Conservation (phyloP, 805 yeast genomes). For the Saccharomycopsis schoenii region DNA sequence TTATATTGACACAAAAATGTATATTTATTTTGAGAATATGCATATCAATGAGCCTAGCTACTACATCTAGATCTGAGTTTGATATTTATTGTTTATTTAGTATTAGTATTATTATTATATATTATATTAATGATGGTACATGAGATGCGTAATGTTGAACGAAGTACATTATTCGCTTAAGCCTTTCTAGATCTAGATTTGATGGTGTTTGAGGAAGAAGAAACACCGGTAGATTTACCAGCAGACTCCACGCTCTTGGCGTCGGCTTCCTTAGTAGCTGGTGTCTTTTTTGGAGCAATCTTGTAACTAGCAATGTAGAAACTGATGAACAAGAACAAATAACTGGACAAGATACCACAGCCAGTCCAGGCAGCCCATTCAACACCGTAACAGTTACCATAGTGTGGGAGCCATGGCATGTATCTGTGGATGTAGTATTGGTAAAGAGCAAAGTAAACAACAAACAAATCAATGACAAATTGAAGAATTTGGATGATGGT, state of each 20-base stretch:
- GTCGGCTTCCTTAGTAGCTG: constrained; percentile 17
- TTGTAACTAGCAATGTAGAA: constrained; percentile 86
- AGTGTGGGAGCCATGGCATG: constrained; percentile 58
- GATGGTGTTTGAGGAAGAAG: constrained; percentile 1
- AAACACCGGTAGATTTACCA: constrained; percentile 19
- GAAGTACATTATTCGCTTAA: background rate
- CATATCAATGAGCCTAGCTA: too few relatives aligned
- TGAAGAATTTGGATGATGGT: constrained; percentile 93
- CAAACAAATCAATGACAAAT: constrained; percentile 78
- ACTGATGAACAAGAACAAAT: constrained; percentile 81
- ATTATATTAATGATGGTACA: background rate
- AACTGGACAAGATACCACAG: constrained; percentile 76
- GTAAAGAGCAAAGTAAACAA: constrained; percentile 91
- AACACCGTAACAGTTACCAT: constrained; percentile 84
- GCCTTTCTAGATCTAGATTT: constrained; percentile 18
- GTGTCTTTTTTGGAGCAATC: constrained; percentile 25
- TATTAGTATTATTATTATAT: background rate
- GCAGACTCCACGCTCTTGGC: constrained; percentile 16
- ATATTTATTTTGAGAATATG: too few relatives aligned
- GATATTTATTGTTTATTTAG: background rate
- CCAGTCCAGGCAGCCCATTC: constrained; percentile 92
- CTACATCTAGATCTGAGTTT: background rate
- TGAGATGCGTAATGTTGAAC: background rate
- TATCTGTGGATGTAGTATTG: constrained; percentile 44
- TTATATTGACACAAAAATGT: too few relatives aligned